Percentiles rank a stretch among this genome's conserved stretches.
These are phyloP conservation scores for Histomonas meleagridis DNA, from an alignment of 208 protist genomes.

Conservation along the genomic window DNA sequence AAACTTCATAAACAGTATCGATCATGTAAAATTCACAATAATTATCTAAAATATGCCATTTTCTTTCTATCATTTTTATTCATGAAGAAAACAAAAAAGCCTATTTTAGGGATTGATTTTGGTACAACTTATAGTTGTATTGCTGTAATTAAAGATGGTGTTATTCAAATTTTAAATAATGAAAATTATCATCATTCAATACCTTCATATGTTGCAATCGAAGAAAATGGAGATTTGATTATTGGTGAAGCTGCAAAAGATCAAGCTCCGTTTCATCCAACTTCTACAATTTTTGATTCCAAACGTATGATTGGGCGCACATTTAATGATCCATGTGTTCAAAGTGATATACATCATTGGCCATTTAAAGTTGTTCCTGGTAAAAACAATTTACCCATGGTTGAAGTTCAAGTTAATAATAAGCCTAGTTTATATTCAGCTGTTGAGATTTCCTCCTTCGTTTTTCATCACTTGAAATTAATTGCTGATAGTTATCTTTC, in stretches of 20 bases:
- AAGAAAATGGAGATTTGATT: slow-evolving; percentile 44
- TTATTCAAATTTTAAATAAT: no score
- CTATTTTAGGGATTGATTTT: slow-evolving; percentile 62
- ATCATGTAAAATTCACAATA: no score
- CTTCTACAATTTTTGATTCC: slow-evolving; percentile 74
- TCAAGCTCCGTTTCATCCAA: slow-evolving; percentile 67
- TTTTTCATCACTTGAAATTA: slow-evolving; percentile 86
- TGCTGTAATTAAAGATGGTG: slow-evolving; percentile 87
- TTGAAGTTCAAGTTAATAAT: slow-evolving; percentile 57
- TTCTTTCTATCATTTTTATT: no score
- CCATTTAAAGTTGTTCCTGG: slow-evolving; percentile 69
- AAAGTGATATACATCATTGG: slow-evolving; percentile 86
- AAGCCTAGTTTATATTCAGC: slow-evolving; percentile 52
- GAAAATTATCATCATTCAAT: no score
- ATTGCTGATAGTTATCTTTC: slow-evolving; percentile 83
- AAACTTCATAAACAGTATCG: no score
- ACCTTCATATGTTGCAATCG: slow-evolving; percentile 87
- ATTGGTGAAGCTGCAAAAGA: slow-evolving; percentile 76
- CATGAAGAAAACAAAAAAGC: no score
- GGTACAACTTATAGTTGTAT: slow-evolving; percentile 58
- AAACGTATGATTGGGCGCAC: slow-evolving; percentile 77
- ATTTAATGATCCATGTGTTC: no score
- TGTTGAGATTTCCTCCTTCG: slow-evolving; percentile 82
- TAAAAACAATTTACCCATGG: slow-evolving; percentile 60
- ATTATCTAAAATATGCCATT: no score